phyloP scores from a whole-genome alignment of 495 filamentous ascomycete species.

The Aspergillus biplanus region DNA sequence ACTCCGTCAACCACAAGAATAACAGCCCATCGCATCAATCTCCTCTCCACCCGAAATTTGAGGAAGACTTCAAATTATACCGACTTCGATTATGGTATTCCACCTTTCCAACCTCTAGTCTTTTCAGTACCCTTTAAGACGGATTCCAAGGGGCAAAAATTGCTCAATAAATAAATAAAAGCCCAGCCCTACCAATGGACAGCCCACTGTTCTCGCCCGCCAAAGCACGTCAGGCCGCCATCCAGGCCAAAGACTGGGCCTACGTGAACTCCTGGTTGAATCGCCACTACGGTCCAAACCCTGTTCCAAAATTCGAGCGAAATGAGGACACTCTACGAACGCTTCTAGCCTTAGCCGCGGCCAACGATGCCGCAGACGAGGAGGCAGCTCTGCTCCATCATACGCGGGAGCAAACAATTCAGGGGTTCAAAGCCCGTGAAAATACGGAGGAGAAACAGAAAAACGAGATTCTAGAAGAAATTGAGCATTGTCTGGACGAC shows the following conservation, averaged over 20 bases:
- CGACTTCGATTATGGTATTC: neutral
- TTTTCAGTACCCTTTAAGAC: too few relatives aligned
- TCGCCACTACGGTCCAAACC: conserved; percentile 65
- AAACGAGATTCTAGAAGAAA: conserved; percentile 41
- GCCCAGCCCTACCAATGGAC: conserved; percentile 29
- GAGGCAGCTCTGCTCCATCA: conserved; percentile 59
- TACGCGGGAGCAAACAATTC: conserved; percentile 44
- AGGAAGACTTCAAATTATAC: neutral
- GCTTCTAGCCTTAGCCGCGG: conserved; percentile 71
- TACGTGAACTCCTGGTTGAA: conserved; percentile 82
- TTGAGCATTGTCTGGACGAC: conserved; percentile 47
- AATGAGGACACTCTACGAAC: conserved; percentile 81
- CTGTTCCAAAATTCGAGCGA: conserved; percentile 73
- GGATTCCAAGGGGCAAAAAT: too few relatives aligned
- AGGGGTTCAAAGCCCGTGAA: conserved; percentile 38
- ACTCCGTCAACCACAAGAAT: conserved; percentile 8
- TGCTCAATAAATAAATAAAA: neutral
- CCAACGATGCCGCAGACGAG: conserved; percentile 84
- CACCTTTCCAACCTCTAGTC: too few relatives aligned
- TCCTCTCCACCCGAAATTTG: neutral
- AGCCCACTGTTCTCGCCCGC: conserved; percentile 48
- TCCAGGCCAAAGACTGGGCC: conserved; percentile 80
- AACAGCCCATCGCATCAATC: neutral
- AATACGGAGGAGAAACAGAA: conserved; percentile 38
- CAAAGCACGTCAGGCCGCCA: conserved; percentile 52